Evolutionary conservation across 1,284 basidiomycete species (phyloP), one percentile per base, ranked within the genome.

Genomic region (Mixia osmundae): DNA sequence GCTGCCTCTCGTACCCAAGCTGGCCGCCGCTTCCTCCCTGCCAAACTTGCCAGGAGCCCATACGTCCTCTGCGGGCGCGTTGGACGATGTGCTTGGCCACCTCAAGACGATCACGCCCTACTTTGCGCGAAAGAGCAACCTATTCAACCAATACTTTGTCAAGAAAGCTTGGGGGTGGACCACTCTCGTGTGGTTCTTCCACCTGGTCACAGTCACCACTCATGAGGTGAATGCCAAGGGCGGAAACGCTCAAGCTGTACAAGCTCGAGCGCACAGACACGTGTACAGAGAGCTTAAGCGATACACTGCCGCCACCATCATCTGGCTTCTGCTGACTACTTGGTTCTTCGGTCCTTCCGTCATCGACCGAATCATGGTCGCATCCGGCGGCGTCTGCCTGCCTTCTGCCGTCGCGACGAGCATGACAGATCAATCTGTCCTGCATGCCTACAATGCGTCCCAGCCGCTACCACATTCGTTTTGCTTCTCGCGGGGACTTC

Each of bases 111-210:
- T 40, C 11, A 34, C 39, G 12, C 25, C 27, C 48, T 76, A 74
- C 56, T 82, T 82, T 51, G 80, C 83, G 4, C 67, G 65, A 45
- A 83, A 89, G 55, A 58, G 64, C 41, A 94, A 91, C 54, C 40
- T 68, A 3, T 63, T 94, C 52, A 95, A 95, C 51, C 65, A 69
- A 39, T 59, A 70, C 48, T 87, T 91, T 57, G 80, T 89, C 51
- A 95, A 95, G 60, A 65, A 68, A 35, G 71, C 76, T 6, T 94
- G 89, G 87, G 76, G 62, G 0, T 94, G 87, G 85, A 87, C 80
- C 1, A 65, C 76, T 2, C 62, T 60, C 14, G 59, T 68, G 1
- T 80, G 77, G 54, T 50, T 76, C 37, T 47, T 65, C 39, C 60
- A 66, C 25, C 71, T 65, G 62, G 25, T 63, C 40, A 68, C 71